phyloP scores from a whole-genome alignment of 805 yeast species.

The Candida michaelii region DNA sequence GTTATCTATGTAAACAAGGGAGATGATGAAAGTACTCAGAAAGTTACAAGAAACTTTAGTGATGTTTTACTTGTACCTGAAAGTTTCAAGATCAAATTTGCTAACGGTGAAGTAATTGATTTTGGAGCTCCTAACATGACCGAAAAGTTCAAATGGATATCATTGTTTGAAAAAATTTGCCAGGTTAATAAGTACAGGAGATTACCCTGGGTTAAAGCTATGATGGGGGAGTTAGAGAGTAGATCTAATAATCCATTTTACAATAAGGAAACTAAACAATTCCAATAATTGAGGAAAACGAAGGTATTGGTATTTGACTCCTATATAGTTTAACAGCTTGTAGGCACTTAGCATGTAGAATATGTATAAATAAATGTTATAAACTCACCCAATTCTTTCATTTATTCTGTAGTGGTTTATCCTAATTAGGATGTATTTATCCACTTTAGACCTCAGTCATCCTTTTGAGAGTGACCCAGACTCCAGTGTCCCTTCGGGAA shows the following conservation, averaged over 20 bases:
- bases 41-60: slow-evolving; percentile 59
- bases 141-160: slow-evolving; percentile 68
- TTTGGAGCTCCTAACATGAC: slow-evolving; percentile 77
- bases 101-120: slow-evolving; percentile 77
- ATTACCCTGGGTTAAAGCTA: slow-evolving; percentile 57
- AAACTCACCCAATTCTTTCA: too few species aligned
- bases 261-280: slow-evolving; percentile 9
- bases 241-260: slow-evolving; percentile 12
- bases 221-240: slow-evolving; percentile 26
- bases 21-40: slow-evolving; percentile 19
- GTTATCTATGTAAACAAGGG: slow-evolving; percentile 47
- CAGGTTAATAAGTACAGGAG: slow-evolving; percentile 56
- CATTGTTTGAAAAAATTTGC: slow-evolving; percentile 54
- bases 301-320: too few species aligned
- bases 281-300: slow-evolving; percentile 5
- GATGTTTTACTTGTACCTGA: slow-evolving; percentile 69
- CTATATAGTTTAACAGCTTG: too few species aligned
- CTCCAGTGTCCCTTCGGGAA: too few species aligned
- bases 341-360: background rate
- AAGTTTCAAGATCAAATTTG: slow-evolving; percentile 72
- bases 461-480: too few species aligned
- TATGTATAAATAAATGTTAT: slow-evolving; percentile 1
- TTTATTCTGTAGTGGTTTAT: too few species aligned
- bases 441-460: too few species aligned
- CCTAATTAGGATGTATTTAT: too few species aligned